Evolutionary conservation across 345 rosid species (phyloP), one percentile per base, ranked within the genome.

Genomic region (Acer yangbiense): DNA sequence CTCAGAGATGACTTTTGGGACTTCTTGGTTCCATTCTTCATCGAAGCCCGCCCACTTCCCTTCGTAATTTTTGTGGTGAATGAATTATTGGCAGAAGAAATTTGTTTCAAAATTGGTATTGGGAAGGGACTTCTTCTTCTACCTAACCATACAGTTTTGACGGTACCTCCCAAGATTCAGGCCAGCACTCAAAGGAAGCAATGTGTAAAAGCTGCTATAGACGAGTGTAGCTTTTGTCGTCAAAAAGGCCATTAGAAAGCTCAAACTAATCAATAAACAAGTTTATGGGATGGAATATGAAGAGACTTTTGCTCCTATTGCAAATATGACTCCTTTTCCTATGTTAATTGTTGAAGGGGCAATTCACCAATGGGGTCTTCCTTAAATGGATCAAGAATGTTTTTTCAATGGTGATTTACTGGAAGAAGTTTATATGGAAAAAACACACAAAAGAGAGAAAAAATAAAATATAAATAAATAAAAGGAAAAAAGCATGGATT

Each of bases 401-500:
- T 35, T 35, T 35, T 35, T 35, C 39, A 35, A 35, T 35, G 39
- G 6, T 4, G 39, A 35, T 35, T 35, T 35, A 35, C 35, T 0
- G 39, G 39, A 35, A 35, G 6, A 35, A 35, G 39, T 35, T 35
- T 35, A 35, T 35, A 35, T 6, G 13, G 27, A 60, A 46, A 60
- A 20, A 23, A 60, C 21, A 60, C 27, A 46, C 50, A 46, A 60
- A 58, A 58, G n/a, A 58, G 27, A 1, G 25, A 63, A 63, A 63
- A 20, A 9, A 63, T 9, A 27, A 6, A 32, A 32, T 32, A 32
- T 32, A 32, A 32, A 35, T 35, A 35, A 35, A 35, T 16, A 9
- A 23, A 27, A 64, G 29, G 17, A 6, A 46, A 65, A 52, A 7
- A 76, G 68, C 29, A 64, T 54, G 57, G 71, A 75, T 74, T 69